Evolutionary conservation across 768 basidiomycete species (phyloP).

Genomic region (Cystoderma amianthinum): DNA sequence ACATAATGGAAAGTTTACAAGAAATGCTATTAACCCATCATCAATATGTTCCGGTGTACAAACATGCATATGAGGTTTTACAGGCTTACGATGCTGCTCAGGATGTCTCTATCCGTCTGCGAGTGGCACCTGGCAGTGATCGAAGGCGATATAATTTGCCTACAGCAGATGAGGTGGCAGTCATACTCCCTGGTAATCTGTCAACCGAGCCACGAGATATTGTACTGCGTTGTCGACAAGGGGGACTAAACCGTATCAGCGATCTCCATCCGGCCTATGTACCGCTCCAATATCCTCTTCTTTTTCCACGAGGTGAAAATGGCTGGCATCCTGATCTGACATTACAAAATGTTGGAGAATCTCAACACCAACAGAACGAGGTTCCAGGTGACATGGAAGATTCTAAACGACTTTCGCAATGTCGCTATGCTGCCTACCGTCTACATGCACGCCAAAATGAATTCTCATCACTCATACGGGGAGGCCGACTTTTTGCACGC

Average conservation of each 20-base stretch:
- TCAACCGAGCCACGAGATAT: constrained; percentile 11
- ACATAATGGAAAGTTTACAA: constrained; percentile 17
- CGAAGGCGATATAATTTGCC: constrained; percentile 34
- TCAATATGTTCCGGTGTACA: constrained; percentile 20
- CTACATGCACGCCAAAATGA: constrained; percentile 18
- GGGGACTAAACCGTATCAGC: constrained; percentile 10
- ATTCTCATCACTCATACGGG: constrained; percentile 20
- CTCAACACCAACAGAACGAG: neutral
- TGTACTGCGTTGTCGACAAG: constrained; percentile 7
- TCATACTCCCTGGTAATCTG: constrained; percentile 18
- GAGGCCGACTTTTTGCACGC: constrained; percentile 28
- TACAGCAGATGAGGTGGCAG: constrained; percentile 25
- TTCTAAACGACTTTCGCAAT: constrained; percentile 16
- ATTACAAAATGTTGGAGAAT: constrained; percentile 15
- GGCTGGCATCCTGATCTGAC: constrained; percentile 19
- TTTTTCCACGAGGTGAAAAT: constrained; percentile 14
- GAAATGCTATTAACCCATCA: constrained; percentile 10
- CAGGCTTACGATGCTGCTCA: constrained; percentile 9
- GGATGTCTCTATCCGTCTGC: constrained; percentile 12
- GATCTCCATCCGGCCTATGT: constrained; percentile 13
- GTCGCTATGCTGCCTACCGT: constrained; percentile 20
- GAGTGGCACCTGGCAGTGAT: constrained; percentile 16
- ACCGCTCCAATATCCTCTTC: constrained; percentile 16
- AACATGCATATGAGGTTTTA: constrained; percentile 25
- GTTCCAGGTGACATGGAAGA: neutral